These are phyloP conservation scores for Venustampulla echinocandica DNA, from an alignment of 495 filamentous ascomycete species.

Conservation along the genomic window DNA sequence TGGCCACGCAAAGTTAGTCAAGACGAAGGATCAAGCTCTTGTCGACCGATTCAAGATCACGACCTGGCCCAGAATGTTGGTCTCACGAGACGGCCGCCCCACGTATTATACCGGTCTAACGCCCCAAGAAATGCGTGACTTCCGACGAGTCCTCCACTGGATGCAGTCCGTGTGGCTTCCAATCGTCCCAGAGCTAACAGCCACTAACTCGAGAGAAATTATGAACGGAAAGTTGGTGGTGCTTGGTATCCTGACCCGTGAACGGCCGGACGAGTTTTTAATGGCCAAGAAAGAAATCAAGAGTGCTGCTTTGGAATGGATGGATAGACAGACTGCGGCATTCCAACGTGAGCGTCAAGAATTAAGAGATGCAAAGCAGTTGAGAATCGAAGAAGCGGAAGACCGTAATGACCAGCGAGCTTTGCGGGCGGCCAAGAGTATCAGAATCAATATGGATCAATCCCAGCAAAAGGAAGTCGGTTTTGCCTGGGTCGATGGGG, in stretches of 20 bases:
- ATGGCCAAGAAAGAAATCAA: conserved; percentile 82
- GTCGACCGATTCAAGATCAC: conserved; percentile 83
- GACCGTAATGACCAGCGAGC: conserved; percentile 87
- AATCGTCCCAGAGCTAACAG: conserved; percentile 92
- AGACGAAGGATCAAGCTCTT: conserved; percentile 66
- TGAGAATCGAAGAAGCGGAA: conserved; percentile 92
- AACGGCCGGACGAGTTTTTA: conserved; percentile 69
- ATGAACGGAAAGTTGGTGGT: conserved; percentile 93
- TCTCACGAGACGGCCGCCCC: conserved; percentile 78
- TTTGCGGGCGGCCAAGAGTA: conserved; percentile 79
- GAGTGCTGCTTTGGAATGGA: conserved; percentile 92
- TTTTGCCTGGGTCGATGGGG: conserved; percentile 98
- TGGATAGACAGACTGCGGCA: conserved; percentile 84
- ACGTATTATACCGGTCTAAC: conserved; percentile 79
- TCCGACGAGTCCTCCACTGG: conserved; percentile 71
- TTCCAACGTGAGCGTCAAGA: conserved; percentile 91
- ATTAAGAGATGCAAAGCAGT: conserved; percentile 84
- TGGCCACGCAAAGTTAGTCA: conserved; percentile 85
- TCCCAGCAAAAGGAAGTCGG: conserved; percentile 79
- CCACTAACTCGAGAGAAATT: conserved; percentile 82
- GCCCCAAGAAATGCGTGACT: conserved; percentile 85
- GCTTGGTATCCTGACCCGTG: conserved; percentile 76
- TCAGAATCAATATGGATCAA: conserved; percentile 80
- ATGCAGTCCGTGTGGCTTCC: conserved; percentile 95
- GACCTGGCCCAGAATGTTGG: conserved; percentile 86